Percentiles rank a stretch among this genome's conserved stretches.
Conservation (phyloP, 768 basidiomycete species). For the Thelephora ganbajun region DNA sequence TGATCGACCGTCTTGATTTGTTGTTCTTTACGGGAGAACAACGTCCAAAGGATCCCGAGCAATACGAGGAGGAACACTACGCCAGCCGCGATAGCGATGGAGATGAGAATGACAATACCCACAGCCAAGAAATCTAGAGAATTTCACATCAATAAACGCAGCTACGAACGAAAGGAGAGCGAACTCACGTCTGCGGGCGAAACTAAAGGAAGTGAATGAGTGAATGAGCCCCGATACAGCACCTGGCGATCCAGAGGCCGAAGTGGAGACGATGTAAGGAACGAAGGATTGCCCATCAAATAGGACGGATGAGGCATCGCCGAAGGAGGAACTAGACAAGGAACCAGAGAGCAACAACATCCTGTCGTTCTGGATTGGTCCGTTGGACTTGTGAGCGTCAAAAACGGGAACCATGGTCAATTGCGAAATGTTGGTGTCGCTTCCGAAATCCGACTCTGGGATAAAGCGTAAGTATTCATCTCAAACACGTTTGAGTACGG, state of each 20-base stretch:
- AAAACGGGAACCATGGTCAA: conserved; percentile 84
- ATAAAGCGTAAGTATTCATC: background rate
- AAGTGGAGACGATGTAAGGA: conserved; percentile 67
- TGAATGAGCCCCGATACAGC: conserved; percentile 69
- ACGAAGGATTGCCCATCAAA: conserved; percentile 75
- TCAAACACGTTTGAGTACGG: background rate
- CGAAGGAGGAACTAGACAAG: conserved; percentile 52
- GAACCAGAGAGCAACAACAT: conserved; percentile 83
- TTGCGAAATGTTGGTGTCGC: conserved; percentile 59
- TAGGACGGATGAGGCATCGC: conserved; percentile 72
- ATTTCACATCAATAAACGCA: background rate
- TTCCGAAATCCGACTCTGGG: conserved; percentile 40
- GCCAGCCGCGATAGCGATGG: conserved; percentile 92
- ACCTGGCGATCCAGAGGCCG: conserved; percentile 54
- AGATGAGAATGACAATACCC: conserved; percentile 91
- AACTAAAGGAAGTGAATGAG: conserved; percentile 67
- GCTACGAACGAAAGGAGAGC: background rate
- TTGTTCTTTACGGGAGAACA: conserved; percentile 75
- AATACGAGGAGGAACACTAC: conserved; percentile 80
- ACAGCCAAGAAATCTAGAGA: conserved; percentile 69
- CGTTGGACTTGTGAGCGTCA: conserved; percentile 54
- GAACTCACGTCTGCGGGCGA: conserved; percentile 50
- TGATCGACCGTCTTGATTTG: conserved; percentile 48
- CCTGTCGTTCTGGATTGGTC: conserved; percentile 69
- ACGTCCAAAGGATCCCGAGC: conserved; percentile 77